Base-by-base conservation (phyloP, 139 green algal species). In the Diplosphaera chodatii region DNA sequence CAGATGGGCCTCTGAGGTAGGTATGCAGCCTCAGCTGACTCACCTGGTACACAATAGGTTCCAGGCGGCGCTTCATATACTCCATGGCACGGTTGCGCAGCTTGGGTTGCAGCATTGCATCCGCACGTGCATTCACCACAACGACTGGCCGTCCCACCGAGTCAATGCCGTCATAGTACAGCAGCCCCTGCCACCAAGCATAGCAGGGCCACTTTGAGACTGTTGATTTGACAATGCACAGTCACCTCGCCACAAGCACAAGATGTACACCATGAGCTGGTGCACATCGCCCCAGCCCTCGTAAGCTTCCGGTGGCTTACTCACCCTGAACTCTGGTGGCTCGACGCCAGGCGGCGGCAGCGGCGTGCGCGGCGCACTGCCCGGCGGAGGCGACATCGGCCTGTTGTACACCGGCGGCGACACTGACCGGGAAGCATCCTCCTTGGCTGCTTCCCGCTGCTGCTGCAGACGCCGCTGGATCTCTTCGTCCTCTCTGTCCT, bases 121-220 rank as follows among this genome's bases (percentile, higher is more conserved):
- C 48, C 4, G 48, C 48, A 10, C 48, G 48, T 25, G 87, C 83
- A 68, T 94, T 86, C 3, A 94, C 67, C 21, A 94, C 82, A 41
- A 94, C 82, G 70, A 94, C 88, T 15, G 88, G 86, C 21, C 88
- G 83, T 6, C 84, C 84, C 34, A 88, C 74, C 0, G 75, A 78
- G 71, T 95, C 89, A 29, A 86, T 62, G 6, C 88, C 89, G 28
- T 92, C 89, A 21, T 78, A 77, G 76, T 86, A 91, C 63, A 92
- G 69, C 73, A 92, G 73, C 22, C 84, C 48, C 84, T 77, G 72
- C 25, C 22, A 30, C 59, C 20, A 55, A 32, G 32, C n/a, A n/a
- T n/a, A n/a, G n/a, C n/a, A n/a, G n/a, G n/a, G n/a, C n/a, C n/a
- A n/a, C n/a, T n/a, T n/a, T n/a, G n/a, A n/a, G n/a, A n/a, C n/a